Percentiles rank a stretch among this genome's conserved stretches.
These are phyloP conservation scores for Aciculoconidium aculeatum DNA, from an alignment of 805 yeast genomes.

Conservation along the genomic window DNA sequence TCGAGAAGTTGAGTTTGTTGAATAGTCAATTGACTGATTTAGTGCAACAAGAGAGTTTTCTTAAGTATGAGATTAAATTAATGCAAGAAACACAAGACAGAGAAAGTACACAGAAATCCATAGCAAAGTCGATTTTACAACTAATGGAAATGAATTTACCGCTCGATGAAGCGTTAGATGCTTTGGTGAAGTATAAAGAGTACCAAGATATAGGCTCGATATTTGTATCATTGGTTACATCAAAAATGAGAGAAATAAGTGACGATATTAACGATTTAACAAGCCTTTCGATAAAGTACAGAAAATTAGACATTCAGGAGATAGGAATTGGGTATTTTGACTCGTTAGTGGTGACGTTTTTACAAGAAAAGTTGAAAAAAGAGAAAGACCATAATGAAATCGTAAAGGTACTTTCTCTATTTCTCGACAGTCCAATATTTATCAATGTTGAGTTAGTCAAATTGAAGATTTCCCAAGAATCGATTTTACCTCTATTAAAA, in stretches of 20 bases:
- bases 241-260: too few species aligned
- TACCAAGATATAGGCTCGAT: too few species aligned
- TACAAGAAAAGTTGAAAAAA: too few species aligned
- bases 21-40: constrained; percentile 13
- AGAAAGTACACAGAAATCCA: constrained; percentile 1
- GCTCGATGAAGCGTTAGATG: constrained; percentile 5
- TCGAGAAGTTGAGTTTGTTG: constrained; percentile 10
- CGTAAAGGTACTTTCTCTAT: constrained; percentile 11
- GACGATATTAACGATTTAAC: too few species aligned
- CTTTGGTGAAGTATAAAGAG: too few species aligned
- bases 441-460: constrained; percentile 9
- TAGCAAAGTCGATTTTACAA: too few species aligned
- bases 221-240: too few species aligned
- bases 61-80: constrained; percentile 8
- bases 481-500: constrained; percentile 14
- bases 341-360: too few species aligned
- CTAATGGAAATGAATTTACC: too few species aligned
- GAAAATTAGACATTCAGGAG: too few species aligned
- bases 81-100: background rate
- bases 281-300: too few species aligned
- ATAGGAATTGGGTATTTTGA: too few species aligned
- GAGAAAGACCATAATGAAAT: constrained; percentile 5
- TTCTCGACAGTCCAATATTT: constrained; percentile 13
- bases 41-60: constrained; percentile 7
- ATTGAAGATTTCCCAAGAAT: constrained; percentile 12